A percentile compares a stretch with the other conserved stretches of the same genome.
phyloP scores from a whole-genome alignment of 768 basidiomycete species.

The Coprinopsis sp. region DNA sequence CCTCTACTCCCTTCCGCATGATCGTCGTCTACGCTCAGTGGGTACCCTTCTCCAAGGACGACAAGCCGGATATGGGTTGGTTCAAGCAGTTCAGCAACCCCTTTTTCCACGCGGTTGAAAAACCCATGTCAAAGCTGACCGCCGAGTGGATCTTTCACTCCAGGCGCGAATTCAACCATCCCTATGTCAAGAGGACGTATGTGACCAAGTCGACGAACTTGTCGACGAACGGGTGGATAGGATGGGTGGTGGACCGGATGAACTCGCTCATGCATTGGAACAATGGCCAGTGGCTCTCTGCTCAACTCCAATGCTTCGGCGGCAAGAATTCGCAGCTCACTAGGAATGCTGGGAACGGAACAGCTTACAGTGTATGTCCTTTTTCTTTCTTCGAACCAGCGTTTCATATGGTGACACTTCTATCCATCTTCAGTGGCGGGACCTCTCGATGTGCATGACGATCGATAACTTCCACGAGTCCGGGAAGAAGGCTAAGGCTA shows the following conservation, averaged over 20 bases:
- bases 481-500: neutral
- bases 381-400: no score
- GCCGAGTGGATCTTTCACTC: conserved; percentile 10
- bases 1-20: no score
- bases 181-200: conserved; percentile 12
- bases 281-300: conserved; percentile 5
- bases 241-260: conserved; percentile 8
- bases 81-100: no score
- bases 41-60: no score
- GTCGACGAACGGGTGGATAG: conserved; percentile 8
- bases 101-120: no score
- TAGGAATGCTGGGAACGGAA: conserved; percentile 10
- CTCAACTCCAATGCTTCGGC: no score
- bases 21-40: no score
- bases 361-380: conserved; percentile 1
- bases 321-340: conserved; percentile 10
- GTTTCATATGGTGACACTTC: no score
- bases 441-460: conserved; percentile 9
- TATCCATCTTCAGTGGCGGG: conserved; percentile 8
- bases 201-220: conserved; percentile 9
- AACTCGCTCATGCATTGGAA: neutral
- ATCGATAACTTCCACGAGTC: conserved; percentile 8
- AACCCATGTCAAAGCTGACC: no score
- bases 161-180: conserved; percentile 9
- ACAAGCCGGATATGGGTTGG: no score